Percentiles rank a stretch among this genome's conserved stretches.
Conservation (phyloP, 768 basidiomycete species). For the Psilocybe sp. region DNA sequence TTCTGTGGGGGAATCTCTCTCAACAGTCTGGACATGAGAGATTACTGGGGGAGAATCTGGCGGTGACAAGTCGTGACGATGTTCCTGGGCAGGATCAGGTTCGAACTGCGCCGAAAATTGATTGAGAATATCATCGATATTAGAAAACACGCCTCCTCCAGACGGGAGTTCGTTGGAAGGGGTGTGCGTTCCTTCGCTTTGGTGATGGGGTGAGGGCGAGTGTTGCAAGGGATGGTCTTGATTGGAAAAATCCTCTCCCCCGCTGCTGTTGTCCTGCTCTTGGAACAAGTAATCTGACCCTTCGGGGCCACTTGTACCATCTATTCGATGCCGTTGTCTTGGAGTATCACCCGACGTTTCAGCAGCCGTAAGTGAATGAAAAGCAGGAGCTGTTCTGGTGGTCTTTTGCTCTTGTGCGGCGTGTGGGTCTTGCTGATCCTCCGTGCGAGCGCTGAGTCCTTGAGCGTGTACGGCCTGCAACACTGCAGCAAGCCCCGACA, state of each 20-base stretch:
- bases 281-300: slow-evolving; percentile 57
- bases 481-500: slow-evolving; percentile 73
- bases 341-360: slow-evolving; percentile 32
- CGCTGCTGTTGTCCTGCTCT: slow-evolving; percentile 43
- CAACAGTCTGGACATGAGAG: slow-evolving; percentile 36
- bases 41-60: slow-evolving; percentile 49
- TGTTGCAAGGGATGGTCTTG: slow-evolving; percentile 23
- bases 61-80: slow-evolving; percentile 37
- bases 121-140: slow-evolving; percentile 74
- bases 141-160: slow-evolving; percentile 59
- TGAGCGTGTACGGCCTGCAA: slow-evolving; percentile 75
- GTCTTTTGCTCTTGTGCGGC: slow-evolving; percentile 45
- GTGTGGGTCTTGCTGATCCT: slow-evolving; percentile 31
- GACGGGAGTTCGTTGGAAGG: slow-evolving; percentile 42
- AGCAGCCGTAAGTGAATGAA: slow-evolving; percentile 71
- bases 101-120: slow-evolving; percentile 73
- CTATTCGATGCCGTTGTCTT: slow-evolving; percentile 30
- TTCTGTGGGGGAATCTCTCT: slow-evolving; percentile 23
- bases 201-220: slow-evolving; percentile 31
- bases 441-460: slow-evolving; percentile 40
- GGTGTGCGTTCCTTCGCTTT: slow-evolving; percentile 26
- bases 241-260: slow-evolving; percentile 35
- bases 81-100: slow-evolving; percentile 44
- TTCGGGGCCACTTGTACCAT: slow-evolving; percentile 40
- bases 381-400: slow-evolving; percentile 73